A percentile compares a stretch with the other conserved stretches of the same genome.
Conservation (phyloP, 495 filamentous ascomycete species). For the Haplographium delicatum region DNA sequence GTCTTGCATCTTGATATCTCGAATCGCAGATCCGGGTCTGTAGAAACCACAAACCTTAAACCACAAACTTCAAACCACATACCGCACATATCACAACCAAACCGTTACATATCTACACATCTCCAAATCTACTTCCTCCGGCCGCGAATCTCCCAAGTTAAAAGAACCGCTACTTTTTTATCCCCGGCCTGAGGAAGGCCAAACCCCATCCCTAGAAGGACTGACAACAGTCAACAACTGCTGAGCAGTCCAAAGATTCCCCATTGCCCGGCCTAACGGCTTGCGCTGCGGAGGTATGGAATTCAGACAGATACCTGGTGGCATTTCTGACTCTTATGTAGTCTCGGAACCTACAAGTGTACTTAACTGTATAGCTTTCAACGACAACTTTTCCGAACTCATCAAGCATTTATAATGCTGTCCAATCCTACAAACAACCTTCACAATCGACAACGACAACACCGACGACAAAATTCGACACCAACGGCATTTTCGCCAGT, state of each 20-base stretch:
- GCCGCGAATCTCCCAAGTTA: neutral
- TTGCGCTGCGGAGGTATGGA: constrained; percentile 68
- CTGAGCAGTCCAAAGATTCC: constrained; percentile 37
- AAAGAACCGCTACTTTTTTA: neutral
- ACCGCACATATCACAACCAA: neutral
- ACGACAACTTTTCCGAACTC: constrained; percentile 55
- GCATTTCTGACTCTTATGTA: constrained; percentile 27
- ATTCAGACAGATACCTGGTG: constrained; percentile 16
- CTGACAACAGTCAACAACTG: constrained; percentile 33
- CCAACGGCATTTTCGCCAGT: constrained; percentile 66
- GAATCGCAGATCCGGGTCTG: neutral
- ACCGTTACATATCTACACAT: constrained; percentile 2
- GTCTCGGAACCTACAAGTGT: constrained; percentile 53
- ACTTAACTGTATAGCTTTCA: constrained; percentile 38
- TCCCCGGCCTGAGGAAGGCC: constrained; percentile 8
- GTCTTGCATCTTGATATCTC: too few relatives aligned
- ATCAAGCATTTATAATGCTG: constrained; percentile 67
- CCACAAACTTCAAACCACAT: neutral
- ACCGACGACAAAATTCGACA: constrained; percentile 86
- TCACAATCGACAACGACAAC: constrained; percentile 65
- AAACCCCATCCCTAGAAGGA: constrained; percentile 27
- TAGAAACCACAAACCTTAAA: neutral
- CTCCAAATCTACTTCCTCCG: neutral
- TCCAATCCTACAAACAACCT: constrained; percentile 62
- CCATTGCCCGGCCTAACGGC: constrained; percentile 59